phyloP scores from a whole-genome alignment of 805 yeast species.

The Candida ortonii region DNA sequence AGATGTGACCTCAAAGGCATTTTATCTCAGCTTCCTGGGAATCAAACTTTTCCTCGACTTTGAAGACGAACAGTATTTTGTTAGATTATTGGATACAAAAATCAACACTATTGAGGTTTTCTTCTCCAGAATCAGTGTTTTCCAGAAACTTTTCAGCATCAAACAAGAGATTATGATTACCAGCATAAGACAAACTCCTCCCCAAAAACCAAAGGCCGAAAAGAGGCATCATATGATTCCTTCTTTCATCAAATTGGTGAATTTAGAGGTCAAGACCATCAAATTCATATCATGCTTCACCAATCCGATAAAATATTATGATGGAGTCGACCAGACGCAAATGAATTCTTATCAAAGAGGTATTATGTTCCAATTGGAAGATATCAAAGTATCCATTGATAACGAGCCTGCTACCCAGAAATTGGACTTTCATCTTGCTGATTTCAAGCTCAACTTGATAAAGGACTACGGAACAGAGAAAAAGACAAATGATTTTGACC shows the following conservation, averaged over 20 bases:
- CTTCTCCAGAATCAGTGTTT: constrained; percentile 10
- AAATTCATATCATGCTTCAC: constrained; percentile 27
- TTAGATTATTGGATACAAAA: constrained; percentile 7
- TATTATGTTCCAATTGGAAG: constrained; percentile 9
- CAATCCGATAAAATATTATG: constrained; percentile 31
- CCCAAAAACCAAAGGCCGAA: not conserved
- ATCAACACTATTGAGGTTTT: constrained; percentile 15
- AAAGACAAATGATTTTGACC: constrained; percentile 4
- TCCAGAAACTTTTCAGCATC: constrained; percentile 16
- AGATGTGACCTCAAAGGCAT: constrained; percentile 7
- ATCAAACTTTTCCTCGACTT: constrained; percentile 11
- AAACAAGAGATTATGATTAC: no score
- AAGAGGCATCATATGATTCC: no score
- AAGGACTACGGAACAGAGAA: constrained; percentile 22
- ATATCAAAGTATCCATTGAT: constrained; percentile 5
- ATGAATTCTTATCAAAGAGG: constrained; percentile 31
- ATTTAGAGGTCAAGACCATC: constrained; percentile 13
- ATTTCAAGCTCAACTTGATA: constrained; percentile 15
- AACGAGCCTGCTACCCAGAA: constrained; percentile 5
- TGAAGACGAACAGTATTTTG: constrained; percentile 4
- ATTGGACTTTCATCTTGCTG: constrained; percentile 10
- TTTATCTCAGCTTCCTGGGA: constrained; percentile 20
- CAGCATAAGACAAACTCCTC: not conserved
- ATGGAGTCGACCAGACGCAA: constrained; percentile 28
- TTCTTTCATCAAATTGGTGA: constrained; percentile 9